phyloP scores from a whole-genome alignment of 805 yeast genomes.

The Hanseniaspora jakobsenii region DNA sequence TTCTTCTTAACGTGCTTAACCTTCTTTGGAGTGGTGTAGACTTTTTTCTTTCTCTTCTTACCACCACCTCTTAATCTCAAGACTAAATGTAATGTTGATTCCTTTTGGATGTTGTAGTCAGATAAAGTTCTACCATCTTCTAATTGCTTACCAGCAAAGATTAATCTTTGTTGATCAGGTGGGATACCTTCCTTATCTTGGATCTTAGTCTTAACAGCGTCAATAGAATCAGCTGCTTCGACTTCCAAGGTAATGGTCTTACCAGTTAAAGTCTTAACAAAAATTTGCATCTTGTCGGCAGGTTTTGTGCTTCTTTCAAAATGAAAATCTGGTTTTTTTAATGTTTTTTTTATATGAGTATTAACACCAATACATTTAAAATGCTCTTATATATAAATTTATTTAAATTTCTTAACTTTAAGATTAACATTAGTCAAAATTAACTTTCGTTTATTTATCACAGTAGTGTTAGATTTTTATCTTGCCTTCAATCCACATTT shows the following conservation, averaged over 20 bases:
- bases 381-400: too few species aligned
- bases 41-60: conserved; percentile 99
- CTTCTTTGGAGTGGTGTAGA: conserved; percentile 99
- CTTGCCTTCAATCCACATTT: too few species aligned
- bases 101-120: conserved; percentile 97
- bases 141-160: conserved; percentile 95
- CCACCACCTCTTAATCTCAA: conserved; percentile 99
- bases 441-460: too few species aligned
- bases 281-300: conserved; percentile 78
- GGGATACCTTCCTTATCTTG: conserved; percentile 97
- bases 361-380: too few species aligned
- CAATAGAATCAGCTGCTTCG: conserved; percentile 94
- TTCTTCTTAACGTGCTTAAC: conserved; percentile 99
- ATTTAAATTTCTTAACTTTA: too few species aligned
- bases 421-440: too few species aligned
- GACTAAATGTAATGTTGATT: conserved; percentile 90
- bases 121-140: conserved; percentile 93
- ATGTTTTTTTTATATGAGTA: background rate
- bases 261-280: conserved; percentile 98
- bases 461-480: too few species aligned
- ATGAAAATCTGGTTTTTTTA: conserved; percentile 13
- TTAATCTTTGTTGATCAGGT: conserved; percentile 93
- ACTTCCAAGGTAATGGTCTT: conserved; percentile 97
- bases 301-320: conserved; percentile 29
- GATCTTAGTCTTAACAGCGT: conserved; percentile 91